Base-by-base conservation (phyloP, 148 eudicot genomes). In the Vaccinium corymbosum region DNA sequence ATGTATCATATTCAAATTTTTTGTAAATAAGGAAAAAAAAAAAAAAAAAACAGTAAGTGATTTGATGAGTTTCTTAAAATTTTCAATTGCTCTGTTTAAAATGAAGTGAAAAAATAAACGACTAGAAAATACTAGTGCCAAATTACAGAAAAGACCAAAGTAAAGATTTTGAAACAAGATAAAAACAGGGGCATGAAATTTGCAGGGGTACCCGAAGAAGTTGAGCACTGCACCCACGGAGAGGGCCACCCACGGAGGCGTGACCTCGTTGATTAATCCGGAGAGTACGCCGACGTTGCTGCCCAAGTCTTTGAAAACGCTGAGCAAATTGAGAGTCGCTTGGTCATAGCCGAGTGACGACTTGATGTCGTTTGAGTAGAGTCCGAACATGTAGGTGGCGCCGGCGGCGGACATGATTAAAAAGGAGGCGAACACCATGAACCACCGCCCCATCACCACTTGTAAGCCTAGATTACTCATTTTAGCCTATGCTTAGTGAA, bases 241-340 rank as follows among this genome's bases (percentile, higher is more conserved):
- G 48, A 90, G 91, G 3, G 86, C 89, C 9, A 88, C 87, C 89
- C 89, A 90, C 1, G 91, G 91, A 16, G 90, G 91, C 9, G 91
- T 79, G 14, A 90, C 87, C 85, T 90, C 91, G 57, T 82, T 88
- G 83, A 90, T 82, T 4, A 90, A 87, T 50, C 91, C 91, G 49
- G 91, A 52, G 61, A 88, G 87, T 13, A 89, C 27, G 14, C 91
- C 91, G 22, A 88, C 87, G 81, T 85, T 85, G 25, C 85, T 77
- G 17, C 89, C 89, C 16, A 87, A 80, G 82, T 87, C 87, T 25
- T 85, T 87, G 85, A 83, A 85, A 83, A 85, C 85, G 81, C 88
- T 83, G 75, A 88, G 88, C 13, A 85, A 59, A 70, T 85, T 85
- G 42, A 88, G 84, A 81, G 90, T 88, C 6, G 90, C 62, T 57